Conservation (phyloP, 495 filamentous ascomycete genomes). For the Aspergillus egyptiacus region DNA sequence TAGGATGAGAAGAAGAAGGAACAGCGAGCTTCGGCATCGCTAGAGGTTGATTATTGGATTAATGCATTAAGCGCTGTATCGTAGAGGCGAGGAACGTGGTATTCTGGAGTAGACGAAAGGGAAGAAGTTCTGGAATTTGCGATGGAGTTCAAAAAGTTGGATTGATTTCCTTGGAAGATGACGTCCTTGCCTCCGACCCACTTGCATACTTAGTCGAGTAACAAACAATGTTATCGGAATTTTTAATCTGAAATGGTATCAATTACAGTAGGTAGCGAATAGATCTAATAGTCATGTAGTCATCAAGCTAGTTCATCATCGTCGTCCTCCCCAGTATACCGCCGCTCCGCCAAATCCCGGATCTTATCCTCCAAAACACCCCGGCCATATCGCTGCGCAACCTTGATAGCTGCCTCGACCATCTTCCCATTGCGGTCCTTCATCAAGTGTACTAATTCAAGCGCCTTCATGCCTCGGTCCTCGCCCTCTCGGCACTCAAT, state of each 20-base stretch:
- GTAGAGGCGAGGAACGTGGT: too few relatives aligned
- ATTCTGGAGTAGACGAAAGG: background rate
- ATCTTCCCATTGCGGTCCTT: constrained; percentile 72
- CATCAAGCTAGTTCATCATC: constrained; percentile 44
- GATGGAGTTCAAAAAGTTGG: background rate
- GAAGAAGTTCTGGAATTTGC: background rate
- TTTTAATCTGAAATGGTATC: constrained; percentile 6
- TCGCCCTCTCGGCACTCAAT: constrained; percentile 88
- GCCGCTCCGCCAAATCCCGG: constrained; percentile 62
- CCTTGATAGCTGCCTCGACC: constrained; percentile 77
- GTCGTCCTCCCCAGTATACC: constrained; percentile 52
- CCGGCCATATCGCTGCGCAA: constrained; percentile 72
- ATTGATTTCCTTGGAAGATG: background rate
- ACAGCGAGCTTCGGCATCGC: constrained; percentile 35
- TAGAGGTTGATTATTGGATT: constrained; percentile 3
- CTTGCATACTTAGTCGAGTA: too few relatives aligned
- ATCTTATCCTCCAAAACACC: constrained; percentile 83
- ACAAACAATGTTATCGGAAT: background rate
- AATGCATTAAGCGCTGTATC: background rate
- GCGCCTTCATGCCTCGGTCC: constrained; percentile 85
- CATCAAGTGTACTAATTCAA: constrained; percentile 79
- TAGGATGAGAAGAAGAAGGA: constrained; percentile 6
- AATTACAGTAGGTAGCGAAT: constrained; percentile 1
- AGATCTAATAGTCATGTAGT: constrained; percentile 3
- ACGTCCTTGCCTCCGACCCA: constrained; percentile 11